Evolutionary conservation across 2,329 filamentous ascomycete species (phyloP).

Genomic region (Drechslerella coelobrocha): DNA sequence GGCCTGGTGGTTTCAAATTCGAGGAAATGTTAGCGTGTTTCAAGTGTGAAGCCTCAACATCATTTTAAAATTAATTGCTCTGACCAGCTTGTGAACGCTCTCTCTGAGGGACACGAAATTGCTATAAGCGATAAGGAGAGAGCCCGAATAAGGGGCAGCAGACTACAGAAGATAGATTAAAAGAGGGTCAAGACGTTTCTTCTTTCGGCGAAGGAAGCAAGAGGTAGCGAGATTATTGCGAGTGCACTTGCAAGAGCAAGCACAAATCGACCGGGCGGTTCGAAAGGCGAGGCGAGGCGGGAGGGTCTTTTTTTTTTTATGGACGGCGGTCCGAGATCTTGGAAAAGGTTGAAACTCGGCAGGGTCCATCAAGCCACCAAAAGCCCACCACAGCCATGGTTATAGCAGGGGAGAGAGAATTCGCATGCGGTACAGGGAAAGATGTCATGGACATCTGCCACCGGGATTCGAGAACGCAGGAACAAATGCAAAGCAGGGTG

Average conservation of each 20-base stretch:
- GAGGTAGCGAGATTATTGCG: constrained; percentile 21
- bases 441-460: background rate
- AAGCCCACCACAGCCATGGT: constrained; percentile 30
- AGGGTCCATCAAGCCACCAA: constrained; percentile 43
- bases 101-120: constrained; percentile 49
- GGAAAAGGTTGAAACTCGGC: constrained; percentile 20
- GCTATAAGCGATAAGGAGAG: constrained; percentile 31
- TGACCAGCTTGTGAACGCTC: constrained; percentile 49
- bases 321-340: constrained; percentile 48
- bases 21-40: constrained; percentile 49
- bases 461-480: background rate
- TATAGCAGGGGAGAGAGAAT: constrained; percentile 31
- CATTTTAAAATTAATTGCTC: constrained; percentile 48
- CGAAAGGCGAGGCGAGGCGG: constrained; percentile 33
- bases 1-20: constrained; percentile 49
- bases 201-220: constrained; percentile 12
- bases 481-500: constrained; percentile 1
- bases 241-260: constrained; percentile 10
- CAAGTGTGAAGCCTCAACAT: constrained; percentile 49
- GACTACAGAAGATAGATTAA: constrained; percentile 45
- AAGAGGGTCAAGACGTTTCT: constrained; percentile 14
- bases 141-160: constrained; percentile 47
- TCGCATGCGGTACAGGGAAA: background rate
- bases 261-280: constrained; percentile 14
- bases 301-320: constrained; percentile 37